Evolutionary conservation across 1,139 yeast species (phyloP).

Genomic region (Maudiozyma humilis): DNA sequence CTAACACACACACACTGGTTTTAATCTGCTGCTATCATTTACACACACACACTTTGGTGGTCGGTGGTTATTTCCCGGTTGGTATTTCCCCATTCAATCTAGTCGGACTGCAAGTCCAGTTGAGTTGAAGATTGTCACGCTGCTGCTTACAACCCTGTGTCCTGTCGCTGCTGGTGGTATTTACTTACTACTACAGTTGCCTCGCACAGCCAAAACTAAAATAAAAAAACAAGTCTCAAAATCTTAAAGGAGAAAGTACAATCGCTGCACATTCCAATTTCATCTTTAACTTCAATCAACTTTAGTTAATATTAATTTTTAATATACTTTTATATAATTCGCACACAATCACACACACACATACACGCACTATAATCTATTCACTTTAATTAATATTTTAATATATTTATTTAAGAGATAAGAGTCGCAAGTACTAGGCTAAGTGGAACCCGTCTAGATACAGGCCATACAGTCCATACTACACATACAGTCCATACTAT

Average conservation of each 20-base stretch:
- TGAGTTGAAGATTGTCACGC: too few relatives aligned
- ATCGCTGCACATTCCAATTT: slow-evolving; percentile 15
- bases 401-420: not conserved
- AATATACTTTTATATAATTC: slow-evolving; percentile 19
- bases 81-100: slow-evolving; percentile 9
- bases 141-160: too few relatives aligned
- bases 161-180: not conserved
- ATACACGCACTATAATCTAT: slow-evolving; percentile 20
- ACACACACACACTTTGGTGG: slow-evolving; percentile 13
- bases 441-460: too few relatives aligned
- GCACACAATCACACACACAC: slow-evolving; percentile 10
- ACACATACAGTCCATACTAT: too few relatives aligned
- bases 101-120: not conserved
- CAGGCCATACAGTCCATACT: too few relatives aligned
- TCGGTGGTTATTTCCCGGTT: not conserved
- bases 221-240: slow-evolving; percentile 5
- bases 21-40: slow-evolving; percentile 1
- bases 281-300: slow-evolving; percentile 11
- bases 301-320: slow-evolving; percentile 14
- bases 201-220: slow-evolving; percentile 1
- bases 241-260: slow-evolving; percentile 6
- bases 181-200: not conserved
- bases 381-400: slow-evolving; percentile 12
- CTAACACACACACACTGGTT: too few relatives aligned
- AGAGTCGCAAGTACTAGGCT: too few relatives aligned